Conservation (phyloP, 352 stramenopile species). For the Globisporangium parvum region DNA sequence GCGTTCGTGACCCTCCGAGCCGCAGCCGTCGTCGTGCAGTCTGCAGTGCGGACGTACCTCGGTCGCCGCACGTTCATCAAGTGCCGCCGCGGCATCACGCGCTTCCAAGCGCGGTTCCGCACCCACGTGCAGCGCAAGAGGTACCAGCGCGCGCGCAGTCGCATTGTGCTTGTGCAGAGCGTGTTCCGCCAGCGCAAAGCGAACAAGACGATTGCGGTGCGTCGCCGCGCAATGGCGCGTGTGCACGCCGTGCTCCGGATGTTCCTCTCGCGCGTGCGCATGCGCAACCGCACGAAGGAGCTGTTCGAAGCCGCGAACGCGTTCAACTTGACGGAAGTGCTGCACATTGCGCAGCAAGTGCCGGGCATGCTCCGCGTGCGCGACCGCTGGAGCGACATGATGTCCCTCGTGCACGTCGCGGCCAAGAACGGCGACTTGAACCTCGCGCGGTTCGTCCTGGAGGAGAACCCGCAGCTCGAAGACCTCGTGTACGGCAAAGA, state of each 20-base stretch:
- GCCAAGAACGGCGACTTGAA: conserved; percentile 85
- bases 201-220: conserved; percentile 32
- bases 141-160: conserved; percentile 35
- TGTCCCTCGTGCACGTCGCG: conserved; percentile 86
- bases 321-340: conserved; percentile 73
- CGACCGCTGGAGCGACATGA: conserved; percentile 72
- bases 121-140: conserved; percentile 53
- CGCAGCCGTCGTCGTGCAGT: conserved; percentile 62
- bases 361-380: conserved; percentile 76
- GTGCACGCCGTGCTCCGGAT: conserved; percentile 67
- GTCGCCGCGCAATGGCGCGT: conserved; percentile 61
- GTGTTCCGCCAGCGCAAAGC: conserved; percentile 63
- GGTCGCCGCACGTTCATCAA: conserved; percentile 57
- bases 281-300: conserved; percentile 72
- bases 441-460: conserved; percentile 73
- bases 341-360: conserved; percentile 77
- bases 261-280: conserved; percentile 75
- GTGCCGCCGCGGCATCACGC: conserved; percentile 54
- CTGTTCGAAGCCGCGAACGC: conserved; percentile 73
- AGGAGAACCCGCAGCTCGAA: conserved; percentile 78
- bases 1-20: conserved; percentile 46
- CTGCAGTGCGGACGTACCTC: conserved; percentile 61
- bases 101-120: conserved; percentile 60
- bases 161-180: conserved; percentile 75
- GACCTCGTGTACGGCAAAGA: conserved; percentile 83